Base-by-base conservation (phyloP, 306 rosid genomes). In the Quercus robur region DNA sequence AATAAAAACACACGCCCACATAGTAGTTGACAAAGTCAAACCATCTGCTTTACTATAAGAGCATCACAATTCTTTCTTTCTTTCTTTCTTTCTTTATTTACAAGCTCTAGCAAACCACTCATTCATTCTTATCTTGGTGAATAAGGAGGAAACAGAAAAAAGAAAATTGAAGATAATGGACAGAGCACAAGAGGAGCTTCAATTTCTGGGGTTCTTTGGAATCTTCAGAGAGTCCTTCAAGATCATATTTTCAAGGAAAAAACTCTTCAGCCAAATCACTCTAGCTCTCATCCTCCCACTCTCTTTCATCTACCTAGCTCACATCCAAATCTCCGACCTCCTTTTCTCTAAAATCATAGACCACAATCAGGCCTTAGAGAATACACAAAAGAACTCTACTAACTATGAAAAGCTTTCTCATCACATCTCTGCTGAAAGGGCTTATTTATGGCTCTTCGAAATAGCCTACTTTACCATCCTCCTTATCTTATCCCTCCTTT, bases 151-250 rank as follows among this genome's bases (percentile, higher is more conserved):
- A 35, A 1, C 41, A 35, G 9, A 66, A 66, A 8, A 3, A 6
- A n/a, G n/a, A n/a, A n/a, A 70, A 11, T 49, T 49, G 14, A 26
- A 49, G 5, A 51, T 14, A 35, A 71, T 51, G 61, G 58, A 6
- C 35, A 71, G 35, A 51, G 38, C 25, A 25, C 56, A 25, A 6
- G 59, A 25, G 5, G 75, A 71, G 2, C 38, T 71, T 49, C 75
- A 25, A 15, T 71, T 18, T 51, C 41, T 71, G 4, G 59, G 75
- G 3, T 51, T 46, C 33, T 41, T 52, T 21, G 20, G 58, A 0
- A 46, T 71, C 58, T 23, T 17, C 75, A 71, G 15, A 15, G 75
- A 71, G 23, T 44, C 75, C 75, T 49, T 51, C 44, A 71, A 44
- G 7, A 23, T 71, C 38, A 25, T 51, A 14, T 26, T 71, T 51